A percentile compares a stretch with the other conserved stretches of the same genome.
Conservation (phyloP, 805 yeast species). For the Ogataea saltuana region DNA sequence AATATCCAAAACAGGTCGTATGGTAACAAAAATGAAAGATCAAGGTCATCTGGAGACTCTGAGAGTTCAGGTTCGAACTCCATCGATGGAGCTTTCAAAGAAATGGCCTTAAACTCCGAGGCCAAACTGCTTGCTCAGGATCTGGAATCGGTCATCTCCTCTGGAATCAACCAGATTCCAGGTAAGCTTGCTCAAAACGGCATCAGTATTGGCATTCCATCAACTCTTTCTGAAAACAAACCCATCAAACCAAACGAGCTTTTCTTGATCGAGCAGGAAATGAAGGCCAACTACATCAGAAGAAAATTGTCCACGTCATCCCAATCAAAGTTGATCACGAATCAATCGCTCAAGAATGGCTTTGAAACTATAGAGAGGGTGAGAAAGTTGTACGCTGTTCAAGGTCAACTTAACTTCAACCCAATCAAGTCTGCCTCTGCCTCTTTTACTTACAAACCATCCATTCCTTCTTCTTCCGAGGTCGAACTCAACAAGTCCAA, state of each 20-base stretch:
- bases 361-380: conserved; percentile 10
- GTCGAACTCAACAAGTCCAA: conserved; percentile 30
- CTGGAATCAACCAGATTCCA: not conserved
- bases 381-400: conserved; percentile 9
- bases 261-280: conserved; percentile 8
- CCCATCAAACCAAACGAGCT: not conserved
- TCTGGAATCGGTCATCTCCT: not conserved
- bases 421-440: conserved; percentile 1
- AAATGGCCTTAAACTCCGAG: not conserved
- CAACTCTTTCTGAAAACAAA: not conserved
- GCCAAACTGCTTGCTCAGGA: not conserved
- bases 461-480: conserved; percentile 15
- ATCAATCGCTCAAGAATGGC: conserved; percentile 10
- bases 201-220: not conserved
- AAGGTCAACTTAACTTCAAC: conserved; percentile 1
- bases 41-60: not conserved
- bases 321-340: not conserved
- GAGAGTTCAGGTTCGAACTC: not conserved
- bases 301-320: conserved; percentile 2
- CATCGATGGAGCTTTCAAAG: conserved; percentile 1
- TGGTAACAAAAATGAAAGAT: not conserved
- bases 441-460: conserved; percentile 10
- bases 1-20: conserved; percentile 3
- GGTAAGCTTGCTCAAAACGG: too few species aligned
- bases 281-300: conserved; percentile 11